Percentiles rank a stretch among this genome's conserved stretches.
Evolutionary conservation across 2,329 filamentous ascomycete genomes (phyloP).

Genomic region (Westerdykella sp.): DNA sequence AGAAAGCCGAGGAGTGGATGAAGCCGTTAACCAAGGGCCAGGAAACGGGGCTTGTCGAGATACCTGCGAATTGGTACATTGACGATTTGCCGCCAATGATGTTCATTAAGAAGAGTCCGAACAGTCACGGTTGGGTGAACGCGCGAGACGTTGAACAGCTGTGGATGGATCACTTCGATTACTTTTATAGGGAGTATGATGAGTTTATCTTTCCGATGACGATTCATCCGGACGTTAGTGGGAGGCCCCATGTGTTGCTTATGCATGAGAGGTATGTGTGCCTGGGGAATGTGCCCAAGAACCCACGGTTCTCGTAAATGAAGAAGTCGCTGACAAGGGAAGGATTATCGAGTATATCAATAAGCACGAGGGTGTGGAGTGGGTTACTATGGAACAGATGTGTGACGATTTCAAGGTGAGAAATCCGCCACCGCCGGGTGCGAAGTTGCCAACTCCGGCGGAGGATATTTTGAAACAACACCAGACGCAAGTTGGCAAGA

Average conservation of each 20-base stretch:
- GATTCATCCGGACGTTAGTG: conserved; percentile 61
- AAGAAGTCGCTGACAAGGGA: conserved; percentile 1
- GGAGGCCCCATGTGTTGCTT: conserved; percentile 63
- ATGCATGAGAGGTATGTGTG: conserved; percentile 61
- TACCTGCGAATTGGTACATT: conserved; percentile 60
- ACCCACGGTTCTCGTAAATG: not conserved
- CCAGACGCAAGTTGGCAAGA: too few relatives aligned
- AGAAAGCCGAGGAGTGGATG: conserved; percentile 60
- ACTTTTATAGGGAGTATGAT: conserved; percentile 71
- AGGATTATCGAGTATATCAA: conserved; percentile 65
- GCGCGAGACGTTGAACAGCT: conserved; percentile 58
- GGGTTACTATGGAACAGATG: conserved; percentile 66
- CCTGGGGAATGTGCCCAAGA: too few relatives aligned
- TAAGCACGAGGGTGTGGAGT: conserved; percentile 56
- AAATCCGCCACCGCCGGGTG: conserved; percentile 52
- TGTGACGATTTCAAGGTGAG: conserved; percentile 66
- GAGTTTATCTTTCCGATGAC: conserved; percentile 74
- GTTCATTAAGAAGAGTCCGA: conserved; percentile 62
- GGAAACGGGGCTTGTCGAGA: conserved; percentile 59
- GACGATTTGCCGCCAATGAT: conserved; percentile 59
- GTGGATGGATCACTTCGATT: conserved; percentile 63
- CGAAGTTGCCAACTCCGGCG: conserved; percentile 53
- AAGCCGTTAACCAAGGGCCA: conserved; percentile 55
- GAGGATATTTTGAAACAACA: conserved; percentile 47
- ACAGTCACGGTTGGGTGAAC: conserved; percentile 57